Base-by-base conservation (phyloP, 805 yeast genomes). In the Yamadazyma laniorum region DNA sequence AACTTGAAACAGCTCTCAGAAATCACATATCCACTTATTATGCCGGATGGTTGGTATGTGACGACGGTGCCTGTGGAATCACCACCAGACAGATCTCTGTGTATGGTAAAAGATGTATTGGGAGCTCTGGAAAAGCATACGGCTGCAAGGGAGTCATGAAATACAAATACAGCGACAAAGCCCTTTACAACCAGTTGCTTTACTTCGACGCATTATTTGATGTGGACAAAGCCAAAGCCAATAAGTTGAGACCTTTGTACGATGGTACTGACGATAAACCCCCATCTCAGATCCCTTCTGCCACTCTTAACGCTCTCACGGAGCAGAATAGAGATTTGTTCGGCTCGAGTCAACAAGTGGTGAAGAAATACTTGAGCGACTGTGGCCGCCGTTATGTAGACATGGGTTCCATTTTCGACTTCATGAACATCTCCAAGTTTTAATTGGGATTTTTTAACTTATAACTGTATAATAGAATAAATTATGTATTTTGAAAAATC, bases 371-470 rank as follows among this genome's bases (percentile, higher is more conserved):
- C 51, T 62, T 91, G 48, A 70, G 70, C 35, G 85, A 85, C 45
- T 85, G 91, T 63, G 97, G 95, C 4, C 80, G 96, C 49, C 73
- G 96, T 34, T 89, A 80, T 59, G 97, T 90, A 35, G 85, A 87
- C 56, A 80, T 91, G 85, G 80, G 80, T 6, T 65, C 77, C 16
- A 80, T 90, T n/a, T 90, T 90, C 59, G 82, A 74, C 35, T 77
- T 75, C 47, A 75, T 78, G 78, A 43, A 21, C 9, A 13, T 32
- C 8, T n/a, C 18, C 17, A 28, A 14, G 31, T 28, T 28, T 6
- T 14, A 12, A 28, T 6, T n/a, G n/a, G n/a, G n/a, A n/a, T n/a
- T n/a, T n/a, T n/a, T n/a, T 21, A 21, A 21, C 9, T 21, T 34
- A 14, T 18, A 13, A 16, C 15, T 29, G 19, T 29, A 18, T 18